A percentile compares a stretch with the other conserved stretches of the same genome.
Conservation (phyloP, 768 basidiomycete genomes). For the Psilocybe cubensis region DNA sequence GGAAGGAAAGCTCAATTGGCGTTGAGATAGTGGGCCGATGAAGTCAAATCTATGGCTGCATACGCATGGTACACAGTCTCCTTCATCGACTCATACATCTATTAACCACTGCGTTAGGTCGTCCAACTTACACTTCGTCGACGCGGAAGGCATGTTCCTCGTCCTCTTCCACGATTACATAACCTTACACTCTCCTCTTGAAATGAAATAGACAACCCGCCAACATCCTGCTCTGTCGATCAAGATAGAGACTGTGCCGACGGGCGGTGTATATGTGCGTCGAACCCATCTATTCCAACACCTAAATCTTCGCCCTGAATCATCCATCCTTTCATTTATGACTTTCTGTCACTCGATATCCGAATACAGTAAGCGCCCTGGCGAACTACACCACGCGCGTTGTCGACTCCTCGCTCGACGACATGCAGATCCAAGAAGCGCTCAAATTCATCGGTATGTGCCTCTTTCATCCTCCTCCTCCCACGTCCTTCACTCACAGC, state of each 20-base stretch:
- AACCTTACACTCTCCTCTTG: background rate
- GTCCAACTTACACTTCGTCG: constrained; percentile 49
- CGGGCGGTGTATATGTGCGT: constrained; percentile 43
- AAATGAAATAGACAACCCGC: constrained; percentile 45
- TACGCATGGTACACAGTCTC: constrained; percentile 36
- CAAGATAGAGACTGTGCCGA: constrained; percentile 49
- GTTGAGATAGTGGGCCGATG: constrained; percentile 51
- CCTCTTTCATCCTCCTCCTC: background rate
- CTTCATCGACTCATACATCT: background rate
- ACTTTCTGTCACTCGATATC: no score
- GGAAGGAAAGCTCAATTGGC: no score
- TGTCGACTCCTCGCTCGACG: constrained; percentile 42
- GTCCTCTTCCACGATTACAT: background rate
- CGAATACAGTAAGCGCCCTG: constrained; percentile 61
- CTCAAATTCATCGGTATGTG: constrained; percentile 52
- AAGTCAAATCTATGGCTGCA: constrained; percentile 41
- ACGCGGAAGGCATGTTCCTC: constrained; percentile 42
- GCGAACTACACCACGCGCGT: constrained; percentile 60
- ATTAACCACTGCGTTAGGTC: constrained; percentile 31
- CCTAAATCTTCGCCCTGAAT: background rate
- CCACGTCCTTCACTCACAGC: background rate
- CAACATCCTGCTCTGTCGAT: constrained; percentile 51
- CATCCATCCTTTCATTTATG: no score
- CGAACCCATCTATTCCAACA: background rate
- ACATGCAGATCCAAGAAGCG: constrained; percentile 50